Percentiles rank a stretch among this genome's conserved stretches.
These are phyloP conservation scores for Pyricularia sp. DNA, from an alignment of 2,329 filamentous ascomycete species.

Conservation along the genomic window DNA sequence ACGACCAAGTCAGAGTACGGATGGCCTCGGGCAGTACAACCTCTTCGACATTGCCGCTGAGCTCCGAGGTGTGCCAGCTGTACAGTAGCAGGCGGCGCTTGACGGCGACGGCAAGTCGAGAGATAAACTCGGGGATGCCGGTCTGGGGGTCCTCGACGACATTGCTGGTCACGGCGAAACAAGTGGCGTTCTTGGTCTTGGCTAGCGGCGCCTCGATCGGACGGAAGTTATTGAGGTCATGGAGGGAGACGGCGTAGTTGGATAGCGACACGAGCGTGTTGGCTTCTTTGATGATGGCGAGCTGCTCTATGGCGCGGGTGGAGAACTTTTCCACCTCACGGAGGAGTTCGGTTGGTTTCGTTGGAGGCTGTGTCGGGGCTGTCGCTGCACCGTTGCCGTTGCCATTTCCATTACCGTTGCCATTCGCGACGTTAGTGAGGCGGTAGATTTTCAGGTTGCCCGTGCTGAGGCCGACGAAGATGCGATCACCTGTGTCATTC, in stretches of 20 bases:
- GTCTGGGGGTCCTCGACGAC: slow-evolving; percentile 82
- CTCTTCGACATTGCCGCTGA: slow-evolving; percentile 60
- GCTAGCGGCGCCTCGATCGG: slow-evolving; percentile 62
- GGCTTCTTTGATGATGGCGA: slow-evolving; percentile 91
- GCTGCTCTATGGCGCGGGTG: slow-evolving; percentile 75
- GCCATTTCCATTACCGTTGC: slow-evolving; percentile 7
- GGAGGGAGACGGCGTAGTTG: slow-evolving; percentile 76
- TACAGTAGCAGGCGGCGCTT: slow-evolving; percentile 83
- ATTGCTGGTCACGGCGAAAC: slow-evolving; percentile 89
- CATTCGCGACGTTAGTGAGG: slow-evolving; percentile 52
- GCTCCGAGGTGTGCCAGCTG: slow-evolving; percentile 93
- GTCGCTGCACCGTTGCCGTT: slow-evolving; percentile 4
- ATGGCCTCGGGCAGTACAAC: slow-evolving; percentile 71
- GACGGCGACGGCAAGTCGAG: slow-evolving; percentile 78
- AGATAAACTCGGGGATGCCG: slow-evolving; percentile 85
- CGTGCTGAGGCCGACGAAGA: slow-evolving; percentile 84
- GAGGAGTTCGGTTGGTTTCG: slow-evolving; percentile 64
- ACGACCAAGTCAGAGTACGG: slow-evolving; percentile 83
- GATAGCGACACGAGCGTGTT: slow-evolving; percentile 83
- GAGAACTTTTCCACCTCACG: slow-evolving; percentile 94
- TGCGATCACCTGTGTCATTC: slow-evolving; percentile 56
- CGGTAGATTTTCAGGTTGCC: slow-evolving; percentile 84
- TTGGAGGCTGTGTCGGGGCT: slow-evolving; percentile 15
- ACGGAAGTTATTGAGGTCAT: slow-evolving; percentile 77
- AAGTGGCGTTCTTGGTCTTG: slow-evolving; percentile 75